phyloP scores from a whole-genome alignment of 257 asterid genomes.

The Solanum tacnaense region DNA sequence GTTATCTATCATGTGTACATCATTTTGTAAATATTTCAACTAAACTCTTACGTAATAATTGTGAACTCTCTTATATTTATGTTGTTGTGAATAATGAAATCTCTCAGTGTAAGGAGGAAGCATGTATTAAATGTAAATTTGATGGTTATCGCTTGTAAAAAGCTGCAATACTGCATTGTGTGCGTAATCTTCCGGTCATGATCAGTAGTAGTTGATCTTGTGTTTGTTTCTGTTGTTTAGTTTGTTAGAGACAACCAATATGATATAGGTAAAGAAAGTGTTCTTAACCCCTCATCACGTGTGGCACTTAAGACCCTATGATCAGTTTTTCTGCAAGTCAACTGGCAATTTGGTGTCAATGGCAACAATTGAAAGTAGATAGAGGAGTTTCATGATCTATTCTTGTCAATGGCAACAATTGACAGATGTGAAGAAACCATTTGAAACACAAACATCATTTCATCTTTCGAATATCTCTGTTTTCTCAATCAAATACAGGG shows the following conservation, averaged over 20 bases:
- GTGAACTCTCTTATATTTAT: neutral
- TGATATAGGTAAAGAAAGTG: no score
- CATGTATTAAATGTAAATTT: neutral
- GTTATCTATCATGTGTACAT: neutral
- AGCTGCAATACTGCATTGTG: neutral
- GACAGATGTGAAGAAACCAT: neutral
- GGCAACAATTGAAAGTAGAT: no score
- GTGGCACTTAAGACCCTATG: no score
- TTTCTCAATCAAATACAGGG: neutral
- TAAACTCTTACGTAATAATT: neutral
- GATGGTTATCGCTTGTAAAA: neutral
- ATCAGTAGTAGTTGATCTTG: neutral
- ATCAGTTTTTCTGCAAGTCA: neutral
- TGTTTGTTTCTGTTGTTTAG: neutral
- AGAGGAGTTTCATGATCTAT: neutral
- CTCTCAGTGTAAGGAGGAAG: neutral
- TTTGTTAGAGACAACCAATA: no score
- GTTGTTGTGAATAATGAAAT: neutral
- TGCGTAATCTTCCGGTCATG: neutral
- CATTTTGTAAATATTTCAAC: neutral
- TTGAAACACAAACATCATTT: neutral
- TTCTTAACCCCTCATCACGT: no score
- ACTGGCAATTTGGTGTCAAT: neutral
- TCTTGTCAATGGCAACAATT: neutral
- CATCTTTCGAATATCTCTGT: neutral